Conservation (phyloP, 2,329 filamentous ascomycete genomes). For the Monosporascus sp. region DNA sequence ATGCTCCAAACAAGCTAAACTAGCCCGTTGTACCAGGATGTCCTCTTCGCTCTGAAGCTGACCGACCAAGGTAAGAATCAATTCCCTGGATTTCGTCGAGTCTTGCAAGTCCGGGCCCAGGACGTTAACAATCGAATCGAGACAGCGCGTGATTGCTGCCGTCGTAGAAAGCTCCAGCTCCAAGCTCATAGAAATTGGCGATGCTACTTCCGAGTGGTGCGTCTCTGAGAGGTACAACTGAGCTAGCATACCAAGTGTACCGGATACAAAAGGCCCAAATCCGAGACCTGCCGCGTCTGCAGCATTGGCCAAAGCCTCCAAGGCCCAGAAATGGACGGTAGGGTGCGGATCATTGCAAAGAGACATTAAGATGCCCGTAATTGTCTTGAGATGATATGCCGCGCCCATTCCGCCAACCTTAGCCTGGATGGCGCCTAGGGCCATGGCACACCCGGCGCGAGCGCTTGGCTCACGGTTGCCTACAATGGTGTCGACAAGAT, state of each 20-base stretch:
- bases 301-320: conserved; percentile 81
- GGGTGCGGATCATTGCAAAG: conserved; percentile 93
- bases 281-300: conserved; percentile 89
- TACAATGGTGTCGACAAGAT: conserved; percentile 89
- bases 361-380: conserved; percentile 97
- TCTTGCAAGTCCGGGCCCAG: conserved; percentile 94
- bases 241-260: conserved; percentile 87
- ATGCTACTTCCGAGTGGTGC: conserved; percentile 79
- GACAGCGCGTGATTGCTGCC: conserved; percentile 77
- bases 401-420: conserved; percentile 98
- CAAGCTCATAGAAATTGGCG: conserved; percentile 80
- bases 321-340: conserved; percentile 91
- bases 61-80: conserved; percentile 80
- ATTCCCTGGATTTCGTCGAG: conserved; percentile 81
- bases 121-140: conserved; percentile 95
- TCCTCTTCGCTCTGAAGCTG: conserved; percentile 77
- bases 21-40: conserved; percentile 66
- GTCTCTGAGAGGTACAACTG: conserved; percentile 89
- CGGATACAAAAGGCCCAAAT: conserved; percentile 85
- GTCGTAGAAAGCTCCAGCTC: conserved; percentile 80
- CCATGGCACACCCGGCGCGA: conserved; percentile 89
- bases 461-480: conserved; percentile 89
- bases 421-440: conserved; percentile 87
- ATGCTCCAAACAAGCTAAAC: conserved; percentile 81
- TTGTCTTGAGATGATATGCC: conserved; percentile 92